Base-by-base conservation (phyloP, 129 eudicot genomes). In the Arctium minus region DNA sequence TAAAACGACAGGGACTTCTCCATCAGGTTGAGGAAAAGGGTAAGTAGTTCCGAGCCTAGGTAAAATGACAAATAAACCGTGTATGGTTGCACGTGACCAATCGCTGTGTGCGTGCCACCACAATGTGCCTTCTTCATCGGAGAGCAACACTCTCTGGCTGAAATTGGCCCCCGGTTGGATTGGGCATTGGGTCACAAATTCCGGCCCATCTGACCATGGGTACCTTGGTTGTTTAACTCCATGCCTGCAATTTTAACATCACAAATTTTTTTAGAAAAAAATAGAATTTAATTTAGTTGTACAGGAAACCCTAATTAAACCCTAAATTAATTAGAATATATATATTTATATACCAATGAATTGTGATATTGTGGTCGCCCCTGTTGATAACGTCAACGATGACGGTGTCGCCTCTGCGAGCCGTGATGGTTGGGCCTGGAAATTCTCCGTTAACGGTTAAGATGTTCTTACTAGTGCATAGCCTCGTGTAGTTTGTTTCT, bases 41-140 rank as follows among this genome's bases (percentile, higher is more conserved):
- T 91, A 91, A 9, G 81, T 12, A 30, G 83, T 76, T 81, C 87
- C 88, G 2, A 72, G 62, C 70, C 82, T 80, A 4, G 96, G 96
- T 33, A 79, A 80, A 10, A 91, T 39, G 73, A 87, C 69, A 48
- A 91, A 40, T 2, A 87, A 79, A 8, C 95, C 95, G 33, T 91
- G 86, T 8, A 91, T 80, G 11, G 92, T 87, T 31, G 92, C 92
- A 32, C 95, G 81, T n/a, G 89, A 86, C 96, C 93, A 91, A 22
- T 89, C 96, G 18, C 91, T 91, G 53, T 91, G 96, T 1, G 96
- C 96, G 60, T 89, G 96, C 92, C 92, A 91, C 96, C 96, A 91
- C 44, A 91, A 30, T 1, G 96, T 91, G 71, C 96, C 96, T 69
- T 83, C 87, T 74, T 91, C 96, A 5, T 89, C 88, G 0, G 96